Base-by-base conservation (phyloP, 441 rosid genomes). In the Adansonia madagascariensis region DNA sequence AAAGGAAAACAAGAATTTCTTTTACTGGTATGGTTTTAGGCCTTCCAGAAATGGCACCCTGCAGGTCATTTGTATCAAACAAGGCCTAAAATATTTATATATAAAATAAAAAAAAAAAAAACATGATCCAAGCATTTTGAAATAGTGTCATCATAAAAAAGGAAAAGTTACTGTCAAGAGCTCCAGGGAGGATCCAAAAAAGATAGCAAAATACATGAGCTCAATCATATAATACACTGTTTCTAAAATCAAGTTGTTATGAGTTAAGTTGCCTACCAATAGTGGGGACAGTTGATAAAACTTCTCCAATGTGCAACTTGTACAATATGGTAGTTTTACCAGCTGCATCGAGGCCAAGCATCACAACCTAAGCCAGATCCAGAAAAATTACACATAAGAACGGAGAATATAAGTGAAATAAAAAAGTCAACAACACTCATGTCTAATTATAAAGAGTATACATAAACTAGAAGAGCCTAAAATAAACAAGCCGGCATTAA, bases 261-360 rank as follows among this genome's bases (percentile, higher is more conserved):
- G 53, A 57, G 35, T 3, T 9, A 71, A 47, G 59, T 70, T 60
- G 74, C 85, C 56, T 79, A 95, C 98, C 98, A 17, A 95, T 95
- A 0, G 98, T 95, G 75, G 98, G 99, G 74, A 95, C 99, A 43
- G 99, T 93, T 8, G 99, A 95, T n/a, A 95, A 82, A 77, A 95
- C 99, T 86, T 95, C 98, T 67, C 99, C 99, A 50, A 93, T 93
- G 81, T 93, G 99, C 55, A 93, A 89, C 86, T 95, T 95, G 91
- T 95, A 95, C 24, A 95, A 89, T 80, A 93, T 89, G 18, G 98
- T 95, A 20, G 99, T 95, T 85, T 95, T 95, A 8, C 99, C 99
- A 80, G 98, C 98, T 14, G 97, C 97, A 80, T 95, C 98, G 62
- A 95, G 84, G 47, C 98, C 98, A 56, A 95, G 86, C 99, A 95